These are phyloP conservation scores for Saccharomycopsis hybrid DNA, from an alignment of 1,139 yeast species.

Conservation along the genomic window DNA sequence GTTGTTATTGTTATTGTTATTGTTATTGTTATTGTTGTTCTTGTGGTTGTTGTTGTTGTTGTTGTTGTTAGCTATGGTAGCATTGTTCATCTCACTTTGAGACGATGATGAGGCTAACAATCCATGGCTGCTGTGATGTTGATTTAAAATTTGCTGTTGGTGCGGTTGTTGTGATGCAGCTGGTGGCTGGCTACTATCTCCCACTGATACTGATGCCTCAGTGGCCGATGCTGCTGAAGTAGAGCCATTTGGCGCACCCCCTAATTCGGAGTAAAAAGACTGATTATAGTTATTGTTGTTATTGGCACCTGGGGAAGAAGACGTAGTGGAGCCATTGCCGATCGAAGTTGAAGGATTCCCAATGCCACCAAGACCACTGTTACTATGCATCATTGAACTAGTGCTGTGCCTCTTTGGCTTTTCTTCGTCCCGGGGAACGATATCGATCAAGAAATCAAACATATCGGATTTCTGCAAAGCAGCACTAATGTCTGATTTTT, in stretches of 20 bases:
- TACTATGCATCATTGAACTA: too few species aligned
- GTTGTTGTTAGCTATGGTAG: neutral
- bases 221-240: neutral
- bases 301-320: neutral
- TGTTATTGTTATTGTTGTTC: too few species aligned
- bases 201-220: neutral
- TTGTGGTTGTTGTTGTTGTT: too few species aligned
- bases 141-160: too few species aligned
- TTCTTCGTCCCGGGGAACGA: constrained; percentile 82
- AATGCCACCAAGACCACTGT: too few species aligned
- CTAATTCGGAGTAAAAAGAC: neutral
- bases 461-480: constrained; percentile 92
- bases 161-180: too few species aligned
- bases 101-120: neutral
- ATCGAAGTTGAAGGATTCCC: too few species aligned
- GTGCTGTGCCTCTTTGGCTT: constrained; percentile 39
- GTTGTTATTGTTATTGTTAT: too few species aligned
- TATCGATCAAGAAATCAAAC: constrained; percentile 94
- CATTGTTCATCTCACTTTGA: neutral
- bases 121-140: too few species aligned
- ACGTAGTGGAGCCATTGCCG: too few species aligned
- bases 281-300: neutral
- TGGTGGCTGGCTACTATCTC: too few species aligned
- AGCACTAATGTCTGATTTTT: constrained; percentile 90
- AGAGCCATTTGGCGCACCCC: too few species aligned